These are phyloP conservation scores for Torulaspora maleeae DNA, from an alignment of 805 yeast genomes.

Conservation along the genomic window DNA sequence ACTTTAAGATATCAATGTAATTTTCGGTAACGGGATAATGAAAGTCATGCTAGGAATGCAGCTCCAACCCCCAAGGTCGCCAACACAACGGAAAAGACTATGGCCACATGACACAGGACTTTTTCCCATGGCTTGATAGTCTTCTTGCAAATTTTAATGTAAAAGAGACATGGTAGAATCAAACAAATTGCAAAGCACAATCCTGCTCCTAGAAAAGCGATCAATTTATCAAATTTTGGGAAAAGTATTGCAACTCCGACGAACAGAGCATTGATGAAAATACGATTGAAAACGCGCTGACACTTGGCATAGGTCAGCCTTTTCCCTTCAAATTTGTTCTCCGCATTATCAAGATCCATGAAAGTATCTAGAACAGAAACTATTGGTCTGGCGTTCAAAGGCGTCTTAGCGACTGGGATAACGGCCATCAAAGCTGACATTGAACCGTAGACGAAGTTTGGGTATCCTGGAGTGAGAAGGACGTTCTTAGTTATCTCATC, in stretches of 20 bases:
- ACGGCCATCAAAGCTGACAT: conserved; percentile 71
- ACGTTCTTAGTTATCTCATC: conserved; percentile 79
- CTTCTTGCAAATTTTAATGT: conserved; percentile 50
- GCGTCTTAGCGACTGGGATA: conserved; percentile 79
- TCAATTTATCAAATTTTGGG: conserved; percentile 76
- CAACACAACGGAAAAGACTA: conserved; percentile 43
- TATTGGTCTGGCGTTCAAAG: conserved; percentile 78
- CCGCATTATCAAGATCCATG: conserved; percentile 33
- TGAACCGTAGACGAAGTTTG: conserved; percentile 51
- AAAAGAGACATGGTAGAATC: conserved; percentile 71
- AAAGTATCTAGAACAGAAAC: conserved; percentile 61
- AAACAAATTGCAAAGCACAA: conserved; percentile 76
- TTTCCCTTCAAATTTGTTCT: conserved; percentile 18
- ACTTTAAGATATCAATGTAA: too few relatives aligned
- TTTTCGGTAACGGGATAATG: background rate
- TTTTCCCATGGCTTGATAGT: conserved; percentile 41
- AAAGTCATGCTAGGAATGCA: conserved; percentile 25
- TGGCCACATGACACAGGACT: conserved; percentile 40
- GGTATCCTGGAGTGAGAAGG: conserved; percentile 62
- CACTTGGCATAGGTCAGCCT: conserved; percentile 20
- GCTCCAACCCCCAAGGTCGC: conserved; percentile 62
- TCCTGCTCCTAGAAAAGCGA: conserved; percentile 77
- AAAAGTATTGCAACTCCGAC: conserved; percentile 57
- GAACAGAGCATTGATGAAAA: conserved; percentile 51
- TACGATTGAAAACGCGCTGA: conserved; percentile 31